Percentiles rank a stretch among this genome's conserved stretches.
phyloP scores from a whole-genome alignment of 2,329 filamentous ascomycete genomes.

The Pestalotiopsis sp. region DNA sequence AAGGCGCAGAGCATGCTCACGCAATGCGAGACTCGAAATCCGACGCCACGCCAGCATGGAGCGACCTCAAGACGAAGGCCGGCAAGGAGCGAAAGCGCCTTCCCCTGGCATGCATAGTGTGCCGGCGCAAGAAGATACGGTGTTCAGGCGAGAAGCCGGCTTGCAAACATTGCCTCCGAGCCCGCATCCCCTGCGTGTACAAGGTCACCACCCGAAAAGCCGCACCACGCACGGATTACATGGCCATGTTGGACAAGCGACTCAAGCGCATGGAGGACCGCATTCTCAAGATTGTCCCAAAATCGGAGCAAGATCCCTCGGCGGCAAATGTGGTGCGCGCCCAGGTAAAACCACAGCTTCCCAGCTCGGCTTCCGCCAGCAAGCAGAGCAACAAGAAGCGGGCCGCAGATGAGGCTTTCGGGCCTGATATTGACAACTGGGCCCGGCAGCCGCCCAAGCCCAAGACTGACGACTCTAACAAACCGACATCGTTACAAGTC shows the following conservation, averaged over 20 bases:
- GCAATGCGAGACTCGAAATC: slow-evolving; percentile 61
- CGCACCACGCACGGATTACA: slow-evolving; percentile 93
- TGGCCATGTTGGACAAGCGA: slow-evolving; percentile 97
- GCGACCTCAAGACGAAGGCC: slow-evolving; percentile 84
- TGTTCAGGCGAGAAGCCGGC: slow-evolving; percentile 97
- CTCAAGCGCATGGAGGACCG: slow-evolving; percentile 97
- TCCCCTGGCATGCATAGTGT: slow-evolving; percentile 93
- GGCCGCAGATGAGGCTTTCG: slow-evolving; percentile 84
- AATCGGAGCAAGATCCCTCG: slow-evolving; percentile 72
- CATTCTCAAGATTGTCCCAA: slow-evolving; percentile 93
- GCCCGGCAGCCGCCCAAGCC: slow-evolving; percentile 61
- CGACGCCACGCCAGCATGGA: slow-evolving; percentile 70
- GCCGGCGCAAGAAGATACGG: slow-evolving; percentile 94
- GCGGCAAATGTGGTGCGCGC: slow-evolving; percentile 73
- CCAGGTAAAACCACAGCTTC: slow-evolving; percentile 77
- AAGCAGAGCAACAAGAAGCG: slow-evolving; percentile 76
- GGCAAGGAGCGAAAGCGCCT: slow-evolving; percentile 94
- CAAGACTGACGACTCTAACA: slow-evolving; percentile 48
- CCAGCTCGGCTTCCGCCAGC: slow-evolving; percentile 50
- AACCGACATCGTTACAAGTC: slow-evolving; percentile 55
- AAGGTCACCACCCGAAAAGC: slow-evolving; percentile 95
- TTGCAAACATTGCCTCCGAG: slow-evolving; percentile 93
- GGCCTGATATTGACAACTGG: slow-evolving; percentile 80
- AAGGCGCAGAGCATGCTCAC: slow-evolving; percentile 56
- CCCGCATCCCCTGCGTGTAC: slow-evolving; percentile 94